These are phyloP conservation scores for Diplocarpon rosae DNA, from an alignment of 2,329 filamentous ascomycete genomes.

Conservation along the genomic window DNA sequence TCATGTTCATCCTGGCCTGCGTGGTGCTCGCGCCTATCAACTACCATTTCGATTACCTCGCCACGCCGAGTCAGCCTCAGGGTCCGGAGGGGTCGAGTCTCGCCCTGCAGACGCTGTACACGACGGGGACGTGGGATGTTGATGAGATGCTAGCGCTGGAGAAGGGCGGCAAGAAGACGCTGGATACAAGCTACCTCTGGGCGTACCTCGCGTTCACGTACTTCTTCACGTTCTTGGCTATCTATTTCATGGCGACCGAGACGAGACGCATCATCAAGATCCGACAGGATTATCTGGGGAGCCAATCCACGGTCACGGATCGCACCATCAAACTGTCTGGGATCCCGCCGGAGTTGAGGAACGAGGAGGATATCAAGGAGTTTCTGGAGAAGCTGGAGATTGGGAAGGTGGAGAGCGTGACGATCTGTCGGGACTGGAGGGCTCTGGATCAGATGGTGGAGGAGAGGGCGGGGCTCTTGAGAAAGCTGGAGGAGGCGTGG, in stretches of 20 bases:
- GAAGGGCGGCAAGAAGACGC: conserved; percentile 6
- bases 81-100: conserved; percentile 24
- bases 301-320: conserved; percentile 91
- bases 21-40: conserved; percentile 81
- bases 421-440: conserved; percentile 77
- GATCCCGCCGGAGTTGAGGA: conserved; percentile 67
- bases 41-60: conserved; percentile 42
- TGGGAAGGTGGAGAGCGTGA: conserved; percentile 80
- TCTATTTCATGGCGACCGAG: conserved; percentile 74
- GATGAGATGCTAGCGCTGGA: conserved; percentile 2
- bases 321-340: conserved; percentile 86
- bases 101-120: not conserved
- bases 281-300: conserved; percentile 83
- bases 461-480: conserved; percentile 51
- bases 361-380: conserved; percentile 72
- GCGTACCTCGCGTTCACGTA: conserved; percentile 93
- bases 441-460: conserved; percentile 66
- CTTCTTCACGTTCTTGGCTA: conserved; percentile 70
- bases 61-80: conserved; percentile 10
- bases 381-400: conserved; percentile 83
- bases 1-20: conserved; percentile 73
- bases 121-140: conserved; percentile 1
- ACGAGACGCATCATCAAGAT: conserved; percentile 78
- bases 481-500: conserved; percentile 74
- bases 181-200: conserved; percentile 56